These are phyloP conservation scores for Hippophae gyantsensis DNA, from an alignment of 306 rosid genomes.

Conservation along the genomic window DNA sequence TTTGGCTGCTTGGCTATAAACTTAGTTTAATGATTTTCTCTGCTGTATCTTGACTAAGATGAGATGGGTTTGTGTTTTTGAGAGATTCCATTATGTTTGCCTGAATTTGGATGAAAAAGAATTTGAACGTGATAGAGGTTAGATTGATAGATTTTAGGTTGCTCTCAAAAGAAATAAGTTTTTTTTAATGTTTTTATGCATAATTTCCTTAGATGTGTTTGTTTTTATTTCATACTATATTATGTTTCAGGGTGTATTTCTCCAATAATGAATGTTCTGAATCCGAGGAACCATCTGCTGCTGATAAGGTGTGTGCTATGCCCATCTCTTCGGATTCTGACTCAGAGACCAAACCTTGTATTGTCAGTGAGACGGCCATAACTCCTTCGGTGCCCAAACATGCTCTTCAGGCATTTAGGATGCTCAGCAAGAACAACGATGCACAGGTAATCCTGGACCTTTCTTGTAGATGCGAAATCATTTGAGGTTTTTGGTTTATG, in stretches of 20 bases:
- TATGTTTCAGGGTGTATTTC: constrained; percentile 45
- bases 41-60: too few relatives aligned
- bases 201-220: neutral
- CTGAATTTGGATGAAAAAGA: too few relatives aligned
- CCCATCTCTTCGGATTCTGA: constrained; percentile 23
- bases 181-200: too few relatives aligned
- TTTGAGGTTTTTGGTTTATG: neutral
- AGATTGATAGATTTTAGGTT: too few relatives aligned
- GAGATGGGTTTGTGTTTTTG: too few relatives aligned
- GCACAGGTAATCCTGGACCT: constrained; percentile 50
- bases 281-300: constrained; percentile 14
- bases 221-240: neutral
- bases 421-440: constrained; percentile 45
- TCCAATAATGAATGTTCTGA: constrained; percentile 31
- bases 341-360: constrained; percentile 28
- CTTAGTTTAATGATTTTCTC: too few relatives aligned
- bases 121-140: too few relatives aligned
- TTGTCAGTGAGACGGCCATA: constrained; percentile 19
- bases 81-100: too few relatives aligned
- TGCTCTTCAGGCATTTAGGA: constrained; percentile 55
- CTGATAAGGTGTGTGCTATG: constrained; percentile 18
- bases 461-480: neutral
- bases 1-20: too few relatives aligned
- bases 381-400: constrained; percentile 33
- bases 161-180: too few relatives aligned